Evolutionary conservation across 2,329 filamentous ascomycete genomes (phyloP).

Genomic region (Phialemoniopsis sp.): DNA sequence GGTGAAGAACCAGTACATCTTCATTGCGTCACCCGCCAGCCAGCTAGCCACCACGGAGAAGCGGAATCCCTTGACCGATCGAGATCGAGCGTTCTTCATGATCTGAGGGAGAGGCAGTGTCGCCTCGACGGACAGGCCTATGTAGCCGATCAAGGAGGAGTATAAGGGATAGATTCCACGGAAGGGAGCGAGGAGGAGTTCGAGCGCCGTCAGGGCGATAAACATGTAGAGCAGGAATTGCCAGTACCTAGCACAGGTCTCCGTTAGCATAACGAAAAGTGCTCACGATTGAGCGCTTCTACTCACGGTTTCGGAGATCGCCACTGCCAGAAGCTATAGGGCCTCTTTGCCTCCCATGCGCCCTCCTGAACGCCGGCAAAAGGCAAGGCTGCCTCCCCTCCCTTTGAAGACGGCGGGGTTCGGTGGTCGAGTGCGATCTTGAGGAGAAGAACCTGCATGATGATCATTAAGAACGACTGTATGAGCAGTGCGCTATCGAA

Average conservation of each 20-base stretch:
- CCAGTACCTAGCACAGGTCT: slow-evolving; percentile 59
- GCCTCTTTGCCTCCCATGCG: slow-evolving; percentile 43
- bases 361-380: slow-evolving; percentile 52
- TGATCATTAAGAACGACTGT: slow-evolving; percentile 63
- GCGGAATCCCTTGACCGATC: slow-evolving; percentile 74
- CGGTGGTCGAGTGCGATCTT: slow-evolving; percentile 67
- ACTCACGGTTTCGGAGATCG: slow-evolving; percentile 62
- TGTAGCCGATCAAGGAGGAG: slow-evolving; percentile 63
- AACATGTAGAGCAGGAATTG: slow-evolving; percentile 68
- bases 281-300: not conserved
- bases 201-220: slow-evolving; percentile 53
- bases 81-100: slow-evolving; percentile 61
- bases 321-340: slow-evolving; percentile 84
- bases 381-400: slow-evolving; percentile 55
- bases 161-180: slow-evolving; percentile 59
- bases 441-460: slow-evolving; percentile 58
- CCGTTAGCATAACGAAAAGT: slow-evolving; percentile 9
- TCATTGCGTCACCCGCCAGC: slow-evolving; percentile 78
- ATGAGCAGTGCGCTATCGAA: slow-evolving; percentile 61
- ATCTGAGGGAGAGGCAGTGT: slow-evolving; percentile 80
- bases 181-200: slow-evolving; percentile 62
- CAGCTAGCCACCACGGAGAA: slow-evolving; percentile 73
- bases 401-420: slow-evolving; percentile 54
- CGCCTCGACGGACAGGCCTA: slow-evolving; percentile 76
- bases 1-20: slow-evolving; percentile 83